phyloP scores from a whole-genome alignment of 2,329 filamentous ascomycete species.

The Cryphonectria naterciae region DNA sequence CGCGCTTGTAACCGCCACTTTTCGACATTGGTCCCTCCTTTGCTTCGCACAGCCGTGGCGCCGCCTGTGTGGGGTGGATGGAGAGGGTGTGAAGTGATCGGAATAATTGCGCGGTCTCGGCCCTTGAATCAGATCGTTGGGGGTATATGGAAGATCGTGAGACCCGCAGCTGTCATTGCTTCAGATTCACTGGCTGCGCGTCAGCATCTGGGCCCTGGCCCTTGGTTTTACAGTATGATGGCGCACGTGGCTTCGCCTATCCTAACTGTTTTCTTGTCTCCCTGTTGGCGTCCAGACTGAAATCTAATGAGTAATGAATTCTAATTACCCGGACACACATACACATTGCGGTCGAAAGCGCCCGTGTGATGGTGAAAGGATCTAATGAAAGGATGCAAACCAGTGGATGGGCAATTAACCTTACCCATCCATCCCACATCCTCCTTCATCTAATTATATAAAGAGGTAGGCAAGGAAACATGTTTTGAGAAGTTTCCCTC shows the following conservation, averaged over 20 bases:
- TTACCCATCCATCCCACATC: not conserved
- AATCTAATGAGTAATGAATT: not conserved
- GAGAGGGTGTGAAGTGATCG: not conserved
- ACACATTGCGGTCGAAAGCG: not conserved
- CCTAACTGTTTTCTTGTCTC: not conserved
- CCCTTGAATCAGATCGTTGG: constrained; percentile 7
- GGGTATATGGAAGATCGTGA: not conserved
- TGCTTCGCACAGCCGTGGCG: constrained; percentile 1
- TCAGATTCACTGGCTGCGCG: not conserved
- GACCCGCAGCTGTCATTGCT: constrained; percentile 11
- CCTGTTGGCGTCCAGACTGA: constrained; percentile 6
- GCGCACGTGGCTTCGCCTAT: constrained; percentile 1
- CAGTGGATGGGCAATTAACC: not conserved
- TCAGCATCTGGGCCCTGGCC: not conserved
- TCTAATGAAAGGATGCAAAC: not conserved
- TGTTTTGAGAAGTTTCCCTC: not conserved
- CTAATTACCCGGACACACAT: not conserved
- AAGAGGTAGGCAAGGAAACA: not conserved
- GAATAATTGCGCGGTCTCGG: not conserved
- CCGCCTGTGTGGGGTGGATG: not conserved
- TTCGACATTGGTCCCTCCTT: not conserved
- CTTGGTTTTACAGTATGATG: not conserved
- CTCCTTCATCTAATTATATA: constrained; percentile 6
- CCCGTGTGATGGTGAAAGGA: not conserved
- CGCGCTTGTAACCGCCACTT: constrained; percentile 13